Evolutionary conservation across 805 yeast genomes (phyloP), one percentile per base, ranked within the genome.

Genomic region (Nakazawaea ernobii): DNA sequence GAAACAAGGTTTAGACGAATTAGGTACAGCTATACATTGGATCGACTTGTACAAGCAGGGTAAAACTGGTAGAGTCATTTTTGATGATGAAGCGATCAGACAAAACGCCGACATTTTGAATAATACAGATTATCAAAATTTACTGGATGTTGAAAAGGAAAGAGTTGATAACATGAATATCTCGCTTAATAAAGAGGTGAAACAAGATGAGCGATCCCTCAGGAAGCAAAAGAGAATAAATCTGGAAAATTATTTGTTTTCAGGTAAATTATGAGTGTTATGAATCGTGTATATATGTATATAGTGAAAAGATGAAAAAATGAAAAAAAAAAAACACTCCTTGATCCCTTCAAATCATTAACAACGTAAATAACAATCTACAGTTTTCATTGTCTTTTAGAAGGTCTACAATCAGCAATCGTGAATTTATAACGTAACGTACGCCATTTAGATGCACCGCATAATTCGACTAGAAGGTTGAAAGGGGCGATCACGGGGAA

Each of bases 21-120:
- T 66, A 17, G 86, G 85, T 1, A 73, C 79, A 42, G 89, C 95
- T 0, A 63, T 77, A 2, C 76, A 74, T 52, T 78, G 90, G 81
- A 64, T 82, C 2, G 78, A 78, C 49, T 59, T 71, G 28, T 82
- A 85, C 80, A 71, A 77, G 49, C 79, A 73, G 50, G 87, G 88
- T 1, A 71, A 70, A 45, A 67, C 61, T 13, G 69, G 69, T 1
- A 59, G 55, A 44, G 51, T 62, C 26, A 55, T 60, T 43, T 57
- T 63, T 50, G 68, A 73, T 48, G 59, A 53, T 39, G 59, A 50
- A 28, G 54, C 52, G 8, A 53, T 56, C 38, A 27, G 32, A 43
- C 32, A 38, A 46, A 35, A 43, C 45, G 8, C 32, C 33, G 50
- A 26, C 11, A n/a, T 17, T 37, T 42, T 13, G 39, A 49, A 39